Conservation (phyloP, 2,329 filamentous ascomycete genomes). For the Verticillium zaregamsianum region DNA sequence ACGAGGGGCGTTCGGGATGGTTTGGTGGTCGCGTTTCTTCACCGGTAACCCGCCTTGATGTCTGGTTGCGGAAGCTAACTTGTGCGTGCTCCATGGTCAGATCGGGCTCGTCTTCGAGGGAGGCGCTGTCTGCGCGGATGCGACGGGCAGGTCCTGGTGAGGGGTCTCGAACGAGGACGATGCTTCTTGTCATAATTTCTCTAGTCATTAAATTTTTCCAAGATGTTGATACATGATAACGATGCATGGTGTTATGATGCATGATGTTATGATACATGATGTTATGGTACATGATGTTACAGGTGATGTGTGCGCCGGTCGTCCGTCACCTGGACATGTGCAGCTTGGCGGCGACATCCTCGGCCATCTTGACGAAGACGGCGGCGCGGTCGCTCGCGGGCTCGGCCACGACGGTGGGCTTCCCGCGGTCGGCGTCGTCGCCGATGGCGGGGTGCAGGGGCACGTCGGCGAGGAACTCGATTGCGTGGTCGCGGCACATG, state of each 20-base stretch:
- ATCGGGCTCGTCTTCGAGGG: background rate
- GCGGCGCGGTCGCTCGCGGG: conserved; percentile 68
- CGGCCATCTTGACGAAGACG: conserved; percentile 69
- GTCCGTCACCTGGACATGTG: background rate
- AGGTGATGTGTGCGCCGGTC: background rate
- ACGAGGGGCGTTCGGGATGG: background rate
- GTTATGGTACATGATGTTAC: background rate
- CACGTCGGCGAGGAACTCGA: conserved; percentile 84
- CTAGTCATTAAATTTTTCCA: background rate
- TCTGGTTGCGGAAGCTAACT: conserved; percentile 39
- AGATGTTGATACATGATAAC: background rate
- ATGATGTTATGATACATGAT: background rate
- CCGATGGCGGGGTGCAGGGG: conserved; percentile 84
- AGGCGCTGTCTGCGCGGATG: background rate
- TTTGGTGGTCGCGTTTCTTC: conserved; percentile 18
- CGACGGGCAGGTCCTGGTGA: background rate
- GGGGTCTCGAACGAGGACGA: background rate
- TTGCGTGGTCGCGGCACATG: conserved; percentile 66
- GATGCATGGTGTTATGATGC: background rate
- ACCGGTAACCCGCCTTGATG: conserved; percentile 30
- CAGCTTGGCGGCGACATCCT: conserved; percentile 45
- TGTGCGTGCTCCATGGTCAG: conserved; percentile 9
- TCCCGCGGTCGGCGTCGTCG: conserved; percentile 80
- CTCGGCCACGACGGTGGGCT: conserved; percentile 85
- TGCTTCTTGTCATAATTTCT: background rate